Percentiles rank a stretch among this genome's conserved stretches.
These are phyloP conservation scores for Pezicula neosporulosa DNA, from an alignment of 2,329 filamentous ascomycete genomes.

Conservation along the genomic window DNA sequence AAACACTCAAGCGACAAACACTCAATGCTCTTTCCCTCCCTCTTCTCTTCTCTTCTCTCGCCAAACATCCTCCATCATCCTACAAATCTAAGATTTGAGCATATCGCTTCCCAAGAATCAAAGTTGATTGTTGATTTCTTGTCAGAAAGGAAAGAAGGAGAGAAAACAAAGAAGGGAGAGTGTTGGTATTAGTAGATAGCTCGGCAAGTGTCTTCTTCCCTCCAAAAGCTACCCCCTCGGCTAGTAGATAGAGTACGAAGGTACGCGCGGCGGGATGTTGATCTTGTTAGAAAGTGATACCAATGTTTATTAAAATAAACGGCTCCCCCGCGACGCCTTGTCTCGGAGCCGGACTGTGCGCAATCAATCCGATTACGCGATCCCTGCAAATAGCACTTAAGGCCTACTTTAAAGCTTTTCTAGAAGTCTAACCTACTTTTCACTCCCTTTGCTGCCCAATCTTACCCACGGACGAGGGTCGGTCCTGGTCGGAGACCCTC, in stretches of 20 bases:
- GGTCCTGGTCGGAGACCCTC: too few relatives aligned
- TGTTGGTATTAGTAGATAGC: not conserved
- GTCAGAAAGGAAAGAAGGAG: not conserved
- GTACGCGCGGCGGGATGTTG: not conserved
- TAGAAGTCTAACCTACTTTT: not conserved
- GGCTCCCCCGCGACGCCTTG: not conserved
- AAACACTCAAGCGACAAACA: not conserved
- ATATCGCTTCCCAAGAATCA: not conserved
- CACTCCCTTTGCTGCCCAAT: not conserved
- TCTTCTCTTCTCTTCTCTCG: not conserved
- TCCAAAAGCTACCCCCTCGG: not conserved
- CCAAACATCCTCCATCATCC: not conserved
- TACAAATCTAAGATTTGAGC: not conserved
- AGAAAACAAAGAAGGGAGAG: not conserved
- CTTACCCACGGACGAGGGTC: too few relatives aligned
- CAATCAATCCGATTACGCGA: not conserved
- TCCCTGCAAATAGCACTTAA: not conserved
- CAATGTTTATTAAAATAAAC: too few relatives aligned
- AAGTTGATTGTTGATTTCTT: not conserved
- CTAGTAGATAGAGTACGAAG: not conserved
- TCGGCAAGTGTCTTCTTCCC: not conserved
- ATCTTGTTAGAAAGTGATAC: not conserved
- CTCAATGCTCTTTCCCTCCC: not conserved
- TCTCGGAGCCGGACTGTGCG: not conserved
- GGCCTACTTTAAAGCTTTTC: not conserved